Evolutionary conservation across 2,329 filamentous ascomycete species (phyloP).

Genomic region (Fusarium sulawesiense): DNA sequence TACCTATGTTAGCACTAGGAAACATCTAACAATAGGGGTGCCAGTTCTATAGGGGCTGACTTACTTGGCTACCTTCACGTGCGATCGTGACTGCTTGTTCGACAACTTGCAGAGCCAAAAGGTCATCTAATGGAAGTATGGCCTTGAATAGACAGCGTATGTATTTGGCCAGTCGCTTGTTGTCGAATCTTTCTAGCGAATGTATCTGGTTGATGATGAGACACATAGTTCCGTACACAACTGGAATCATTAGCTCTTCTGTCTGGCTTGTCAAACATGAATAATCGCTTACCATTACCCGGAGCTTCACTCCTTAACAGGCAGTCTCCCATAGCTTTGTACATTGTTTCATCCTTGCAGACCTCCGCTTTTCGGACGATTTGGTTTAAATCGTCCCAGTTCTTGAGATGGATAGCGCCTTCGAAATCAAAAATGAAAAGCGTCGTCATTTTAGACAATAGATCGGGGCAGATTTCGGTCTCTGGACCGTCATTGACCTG

Average conservation of each 20-base stretch:
- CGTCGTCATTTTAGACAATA: conserved; percentile 71
- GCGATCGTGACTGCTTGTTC: conserved; percentile 70
- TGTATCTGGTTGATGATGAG: conserved; percentile 78
- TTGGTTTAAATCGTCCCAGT: conserved; percentile 72
- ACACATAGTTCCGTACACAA: conserved; percentile 66
- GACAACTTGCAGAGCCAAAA: conserved; percentile 68
- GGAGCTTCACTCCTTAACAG: conserved; percentile 67
- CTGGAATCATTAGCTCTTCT: conserved; percentile 48
- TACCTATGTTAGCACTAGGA: neutral
- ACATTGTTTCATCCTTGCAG: conserved; percentile 60
- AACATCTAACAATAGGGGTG: conserved; percentile 9
- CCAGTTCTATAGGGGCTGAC: neutral
- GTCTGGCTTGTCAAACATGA: neutral
- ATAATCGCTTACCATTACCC: conserved; percentile 57
- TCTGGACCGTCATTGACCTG: conserved; percentile 55
- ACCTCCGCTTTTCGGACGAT: conserved; percentile 66
- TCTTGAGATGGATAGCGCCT: conserved; percentile 72
- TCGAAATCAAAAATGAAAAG: conserved; percentile 85
- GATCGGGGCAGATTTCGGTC: conserved; percentile 60
- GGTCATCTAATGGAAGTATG: conserved; percentile 67
- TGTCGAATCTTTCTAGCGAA: conserved; percentile 65
- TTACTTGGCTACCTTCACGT: conserved; percentile 61
- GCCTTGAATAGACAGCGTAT: conserved; percentile 81
- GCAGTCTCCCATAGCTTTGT: conserved; percentile 74
- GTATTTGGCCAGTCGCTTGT: conserved; percentile 76